phyloP scores from a whole-genome alignment of 2,329 filamentous ascomycete species.

The Tolypocladium album region DNA sequence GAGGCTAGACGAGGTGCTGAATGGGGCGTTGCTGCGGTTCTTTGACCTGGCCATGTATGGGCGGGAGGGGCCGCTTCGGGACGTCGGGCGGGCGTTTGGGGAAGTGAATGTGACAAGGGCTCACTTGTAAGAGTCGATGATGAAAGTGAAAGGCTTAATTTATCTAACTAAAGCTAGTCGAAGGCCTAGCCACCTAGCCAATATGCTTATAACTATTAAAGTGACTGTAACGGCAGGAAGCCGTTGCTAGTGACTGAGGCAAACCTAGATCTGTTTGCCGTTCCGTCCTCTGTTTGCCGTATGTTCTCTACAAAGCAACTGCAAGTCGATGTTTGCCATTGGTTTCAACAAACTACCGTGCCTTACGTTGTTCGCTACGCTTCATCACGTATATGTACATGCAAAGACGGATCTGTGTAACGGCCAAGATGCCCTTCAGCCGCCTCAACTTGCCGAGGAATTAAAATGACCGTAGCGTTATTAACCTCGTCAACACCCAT shows the following conservation, averaged over 20 bases:
- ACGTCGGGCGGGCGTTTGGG: conserved; percentile 1
- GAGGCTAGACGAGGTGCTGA: conserved; percentile 9
- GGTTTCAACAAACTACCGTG: no score
- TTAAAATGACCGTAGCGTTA: neutral
- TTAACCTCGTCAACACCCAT: neutral
- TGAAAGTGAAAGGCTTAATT: no score
- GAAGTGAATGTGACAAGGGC: conserved; percentile 10
- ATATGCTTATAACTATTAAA: no score
- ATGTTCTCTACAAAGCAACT: no score
- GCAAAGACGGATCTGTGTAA: neutral
- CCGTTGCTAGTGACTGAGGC: no score
- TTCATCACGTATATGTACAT: neutral
- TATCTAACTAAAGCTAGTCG: no score
- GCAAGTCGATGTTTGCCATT: neutral
- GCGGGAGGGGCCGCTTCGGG: conserved; percentile 1
- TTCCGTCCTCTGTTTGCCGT: no score
- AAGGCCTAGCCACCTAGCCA: no score
- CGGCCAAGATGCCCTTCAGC: neutral
- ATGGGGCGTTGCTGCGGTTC: conserved; percentile 11
- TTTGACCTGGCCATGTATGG: conserved; percentile 10
- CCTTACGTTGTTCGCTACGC: neutral
- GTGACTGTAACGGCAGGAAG: no score
- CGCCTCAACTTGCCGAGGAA: neutral
- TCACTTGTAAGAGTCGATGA: no score
- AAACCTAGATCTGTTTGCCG: no score